A percentile compares a stretch with the other conserved stretches of the same genome.
Evolutionary conservation across 208 protist species (phyloP).

Genomic region (Leishmania mexicana): DNA sequence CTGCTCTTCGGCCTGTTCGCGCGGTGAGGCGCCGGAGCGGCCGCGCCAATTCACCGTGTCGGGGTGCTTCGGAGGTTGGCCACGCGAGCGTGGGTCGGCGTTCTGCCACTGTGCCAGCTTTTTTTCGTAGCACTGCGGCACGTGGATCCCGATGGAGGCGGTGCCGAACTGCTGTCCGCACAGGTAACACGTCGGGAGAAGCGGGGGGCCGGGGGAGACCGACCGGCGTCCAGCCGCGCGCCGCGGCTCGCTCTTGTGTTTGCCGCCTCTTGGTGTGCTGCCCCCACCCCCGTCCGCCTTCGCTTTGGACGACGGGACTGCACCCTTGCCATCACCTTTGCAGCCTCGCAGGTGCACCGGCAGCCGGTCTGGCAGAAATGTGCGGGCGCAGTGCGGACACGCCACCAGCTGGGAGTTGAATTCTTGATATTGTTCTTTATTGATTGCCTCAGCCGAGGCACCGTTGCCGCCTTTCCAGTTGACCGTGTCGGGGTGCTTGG

Average conservation of each 20-base stretch:
- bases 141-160: constrained; percentile 84
- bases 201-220: constrained; percentile 35
- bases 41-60: constrained; percentile 70
- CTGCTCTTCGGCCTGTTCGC: constrained; percentile 84
- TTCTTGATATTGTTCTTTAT: constrained; percentile 79
- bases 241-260: constrained; percentile 10
- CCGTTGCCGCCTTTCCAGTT: constrained; percentile 62
- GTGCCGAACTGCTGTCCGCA: constrained; percentile 89
- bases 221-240: constrained; percentile 10
- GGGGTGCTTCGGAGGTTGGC: constrained; percentile 71
- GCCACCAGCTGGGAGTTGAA: constrained; percentile 82
- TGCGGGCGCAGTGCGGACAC: constrained; percentile 86
- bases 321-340: constrained; percentile 43
- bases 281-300: not conserved
- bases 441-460: constrained; percentile 46
- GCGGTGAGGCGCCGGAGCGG: constrained; percentile 20
- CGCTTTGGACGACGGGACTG: not conserved
- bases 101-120: constrained; percentile 83
- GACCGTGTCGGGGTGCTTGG: constrained; percentile 77
- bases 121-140: constrained; percentile 90
- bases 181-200: constrained; percentile 82
- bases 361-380: constrained; percentile 92
- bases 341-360: constrained; percentile 87
- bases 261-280: constrained; percentile 1
- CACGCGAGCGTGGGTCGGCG: constrained; percentile 68